These are phyloP conservation scores for Nidularia pulvinata DNA, from an alignment of 768 basidiomycete species.

Conservation along the genomic window DNA sequence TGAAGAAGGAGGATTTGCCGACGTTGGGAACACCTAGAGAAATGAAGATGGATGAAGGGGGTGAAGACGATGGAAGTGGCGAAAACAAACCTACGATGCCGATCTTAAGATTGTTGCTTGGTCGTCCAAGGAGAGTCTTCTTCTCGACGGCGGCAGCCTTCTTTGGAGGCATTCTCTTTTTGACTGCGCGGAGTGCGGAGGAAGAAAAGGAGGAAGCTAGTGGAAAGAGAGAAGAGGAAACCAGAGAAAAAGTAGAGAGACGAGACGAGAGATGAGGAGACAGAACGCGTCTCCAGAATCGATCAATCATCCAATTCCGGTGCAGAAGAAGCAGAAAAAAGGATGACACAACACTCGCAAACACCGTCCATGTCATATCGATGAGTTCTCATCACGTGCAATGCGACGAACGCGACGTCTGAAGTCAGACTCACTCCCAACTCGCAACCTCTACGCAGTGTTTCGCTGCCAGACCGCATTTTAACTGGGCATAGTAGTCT, in stretches of 20 bases:
- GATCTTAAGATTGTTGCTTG: conserved; percentile 97
- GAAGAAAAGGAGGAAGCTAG: conserved; percentile 26
- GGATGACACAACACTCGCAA: conserved; percentile 2
- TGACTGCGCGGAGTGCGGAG: conserved; percentile 33
- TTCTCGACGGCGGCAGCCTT: conserved; percentile 79
- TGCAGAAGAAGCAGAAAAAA: conserved; percentile 13
- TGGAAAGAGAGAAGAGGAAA: conserved; percentile 8
- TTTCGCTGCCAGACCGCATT: no score
- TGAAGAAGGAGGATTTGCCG: conserved; percentile 99
- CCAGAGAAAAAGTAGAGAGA: conserved; percentile 8
- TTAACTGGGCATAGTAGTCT: neutral
- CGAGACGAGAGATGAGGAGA: neutral
- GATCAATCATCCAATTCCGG: conserved; percentile 17
- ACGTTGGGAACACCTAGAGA: conserved; percentile 83
- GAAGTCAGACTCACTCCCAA: no score
- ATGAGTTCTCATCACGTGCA: conserved; percentile 2
- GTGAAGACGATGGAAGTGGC: conserved; percentile 9
- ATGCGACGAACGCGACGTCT: neutral
- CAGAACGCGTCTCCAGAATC: conserved; percentile 5
- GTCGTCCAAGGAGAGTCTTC: conserved; percentile 86
- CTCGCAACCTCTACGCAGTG: no score
- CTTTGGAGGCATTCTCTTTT: conserved; percentile 90
- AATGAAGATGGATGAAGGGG: conserved; percentile 12
- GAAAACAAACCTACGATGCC: conserved; percentile 92
- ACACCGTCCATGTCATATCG: conserved; percentile 1